Evolutionary conservation across 148 eudicot species (phyloP), one percentile per base, ranked within the genome.

Genomic region (Chenopodium album): DNA sequence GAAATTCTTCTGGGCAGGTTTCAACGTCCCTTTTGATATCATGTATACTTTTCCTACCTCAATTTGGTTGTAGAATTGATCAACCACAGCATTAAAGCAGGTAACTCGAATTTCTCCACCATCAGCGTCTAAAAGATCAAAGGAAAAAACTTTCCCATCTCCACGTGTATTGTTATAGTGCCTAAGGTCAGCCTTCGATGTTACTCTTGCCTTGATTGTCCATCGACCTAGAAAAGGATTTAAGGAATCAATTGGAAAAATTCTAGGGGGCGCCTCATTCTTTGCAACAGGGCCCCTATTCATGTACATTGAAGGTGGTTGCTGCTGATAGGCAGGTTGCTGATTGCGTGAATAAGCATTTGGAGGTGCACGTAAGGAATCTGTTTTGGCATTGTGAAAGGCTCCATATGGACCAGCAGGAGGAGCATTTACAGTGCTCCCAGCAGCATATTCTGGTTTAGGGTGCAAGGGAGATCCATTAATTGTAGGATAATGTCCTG

Each of bases 191-290:
- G 88, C 78, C 83, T 96, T 96, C 44, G 89, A 84, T 70, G 99
- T 94, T 68, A 96, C 99, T 82, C 99, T 89, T 29, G 99, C 98
- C 88, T 92, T 96, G 78, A 96, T 91, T 44, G 98, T 94, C 99
- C 99, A 96, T 79, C 95, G 89, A 70, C 94, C 93, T 80, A 84
- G 94, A 82, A 86, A 97, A 65, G 98, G 99, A 85, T 94, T 92
- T 77, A 97, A 76, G 65, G 94, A 91, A 78, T 92, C 93, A 83
- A 97, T 94, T 0, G 98, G 99, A 60, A 92, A 71, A 80, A 92
- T 90, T 90, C 93, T 92, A 2, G 91, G 84, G 50, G 97, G 85
- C 80, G 98, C 97, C 80, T 92, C 99, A 84, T 97, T 92, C 86
- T 73, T 92, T 22, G 92, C 90, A 28, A 89, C 71, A 62, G 97